Percentiles rank a stretch among this genome's conserved stretches.
Evolutionary conservation across 331 rosid genomes (phyloP).

Genomic region (Pyracantha coccinea): DNA sequence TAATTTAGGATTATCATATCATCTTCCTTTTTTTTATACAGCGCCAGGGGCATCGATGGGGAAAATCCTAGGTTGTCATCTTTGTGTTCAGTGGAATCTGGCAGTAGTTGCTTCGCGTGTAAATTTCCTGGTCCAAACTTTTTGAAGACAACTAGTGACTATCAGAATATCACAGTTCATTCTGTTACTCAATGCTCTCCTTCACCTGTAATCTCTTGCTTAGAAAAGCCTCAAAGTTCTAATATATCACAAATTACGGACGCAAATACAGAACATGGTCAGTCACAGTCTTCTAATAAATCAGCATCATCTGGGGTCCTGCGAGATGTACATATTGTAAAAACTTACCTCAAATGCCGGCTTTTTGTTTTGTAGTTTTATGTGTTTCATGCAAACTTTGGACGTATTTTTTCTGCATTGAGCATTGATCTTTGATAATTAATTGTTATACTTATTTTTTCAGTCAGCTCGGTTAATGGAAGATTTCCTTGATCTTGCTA

Average conservation of each 20-base stretch:
- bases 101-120: conserved; percentile 19
- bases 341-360: conserved; percentile 9
- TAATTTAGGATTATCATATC: neutral
- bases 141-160: conserved; percentile 10
- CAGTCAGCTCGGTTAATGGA: conserved; percentile 63
- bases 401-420: neutral
- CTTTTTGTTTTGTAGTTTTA: neutral
- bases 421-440: conserved; percentile 12
- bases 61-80: conserved; percentile 27
- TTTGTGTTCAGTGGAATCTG: conserved; percentile 20
- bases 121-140: conserved; percentile 12
- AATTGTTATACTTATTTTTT: conserved; percentile 18
- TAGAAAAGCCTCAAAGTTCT: conserved; percentile 41
- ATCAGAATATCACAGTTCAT: conserved; percentile 16
- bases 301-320: conserved; percentile 36
- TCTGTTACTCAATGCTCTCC: conserved; percentile 54
- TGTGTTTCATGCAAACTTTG: neutral
- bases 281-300: conserved; percentile 16
- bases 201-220: conserved; percentile 45
- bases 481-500: conserved; percentile 68
- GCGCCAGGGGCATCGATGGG: conserved; percentile 15
- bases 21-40: conserved; percentile 12
- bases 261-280: conserved; percentile 39
- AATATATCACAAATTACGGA: conserved; percentile 45
- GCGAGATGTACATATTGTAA: conserved; percentile 74